A percentile compares a stretch with the other conserved stretches of the same genome.
Conservation (phyloP, 108 stramenopile species). For the Fragilaria radians region DNA sequence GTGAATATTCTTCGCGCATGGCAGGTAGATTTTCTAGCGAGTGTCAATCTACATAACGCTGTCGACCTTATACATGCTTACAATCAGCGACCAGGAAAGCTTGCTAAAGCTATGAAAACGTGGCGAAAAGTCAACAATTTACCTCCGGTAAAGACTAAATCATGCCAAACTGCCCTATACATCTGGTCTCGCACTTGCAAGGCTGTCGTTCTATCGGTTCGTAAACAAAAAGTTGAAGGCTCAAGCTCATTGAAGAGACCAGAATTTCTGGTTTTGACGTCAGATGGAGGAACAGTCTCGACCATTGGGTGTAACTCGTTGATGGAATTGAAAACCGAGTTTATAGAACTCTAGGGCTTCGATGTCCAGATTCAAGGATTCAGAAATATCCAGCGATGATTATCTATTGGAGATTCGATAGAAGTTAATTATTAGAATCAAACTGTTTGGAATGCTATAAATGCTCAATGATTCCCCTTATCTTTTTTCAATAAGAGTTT, state of each 20-base stretch:
- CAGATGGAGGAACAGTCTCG: slow-evolving; percentile 1
- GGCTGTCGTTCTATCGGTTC: slow-evolving; percentile 26
- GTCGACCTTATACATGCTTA: slow-evolving; percentile 27
- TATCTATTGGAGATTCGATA: no score
- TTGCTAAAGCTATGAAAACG: slow-evolving; percentile 34
- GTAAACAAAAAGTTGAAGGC: slow-evolving; percentile 27
- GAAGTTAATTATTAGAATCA: no score
- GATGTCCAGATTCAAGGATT: no score
- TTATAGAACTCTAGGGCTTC: background rate
- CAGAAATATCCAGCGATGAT: no score
- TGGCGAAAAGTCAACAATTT: slow-evolving; percentile 30
- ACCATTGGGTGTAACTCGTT: slow-evolving; percentile 7
- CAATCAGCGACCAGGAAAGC: slow-evolving; percentile 14
- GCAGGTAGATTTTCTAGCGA: slow-evolving; percentile 49
- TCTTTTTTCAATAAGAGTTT: no score
- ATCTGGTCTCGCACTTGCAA: slow-evolving; percentile 53
- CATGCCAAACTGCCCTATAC: slow-evolving; percentile 46
- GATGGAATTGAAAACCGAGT: slow-evolving; percentile 3
- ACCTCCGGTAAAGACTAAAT: slow-evolving; percentile 28
- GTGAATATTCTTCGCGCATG: slow-evolving; percentile 44
- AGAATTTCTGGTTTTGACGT: slow-evolving; percentile 16
- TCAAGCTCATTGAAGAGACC: slow-evolving; percentile 2
- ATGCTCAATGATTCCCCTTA: no score
- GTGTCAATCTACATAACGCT: slow-evolving; percentile 21
- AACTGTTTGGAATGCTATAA: no score